Evolutionary conservation across 352 stramenopile species (phyloP).

Genomic region (Pythium aristosporum): DNA sequence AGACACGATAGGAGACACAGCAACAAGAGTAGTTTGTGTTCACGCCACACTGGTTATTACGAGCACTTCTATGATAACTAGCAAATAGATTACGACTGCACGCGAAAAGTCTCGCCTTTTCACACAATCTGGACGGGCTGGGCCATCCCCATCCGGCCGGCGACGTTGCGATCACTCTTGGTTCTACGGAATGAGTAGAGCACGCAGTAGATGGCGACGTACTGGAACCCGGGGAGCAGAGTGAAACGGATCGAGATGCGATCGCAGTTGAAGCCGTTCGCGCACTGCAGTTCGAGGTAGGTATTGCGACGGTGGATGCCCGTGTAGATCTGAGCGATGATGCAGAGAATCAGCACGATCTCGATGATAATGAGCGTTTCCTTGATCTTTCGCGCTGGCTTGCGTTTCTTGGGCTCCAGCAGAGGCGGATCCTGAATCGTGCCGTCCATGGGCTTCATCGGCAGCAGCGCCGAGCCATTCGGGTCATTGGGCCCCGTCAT

Average conservation of each 20-base stretch:
- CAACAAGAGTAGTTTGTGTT: neutral
- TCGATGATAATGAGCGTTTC: conserved; percentile 53
- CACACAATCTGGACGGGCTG: conserved; percentile 4
- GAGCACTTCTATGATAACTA: neutral
- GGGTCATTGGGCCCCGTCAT: conserved; percentile 11
- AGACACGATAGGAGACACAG: neutral
- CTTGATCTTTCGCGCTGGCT: conserved; percentile 38
- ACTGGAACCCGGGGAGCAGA: conserved; percentile 24
- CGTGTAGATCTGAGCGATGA: conserved; percentile 48
- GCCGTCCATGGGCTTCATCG: conserved; percentile 8
- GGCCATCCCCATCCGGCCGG: conserved; percentile 3
- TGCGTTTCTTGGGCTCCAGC: conserved; percentile 27
- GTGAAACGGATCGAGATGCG: conserved; percentile 28
- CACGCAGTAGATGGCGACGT: conserved; percentile 25
- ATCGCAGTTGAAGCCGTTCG: conserved; percentile 53
- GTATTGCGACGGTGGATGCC: conserved; percentile 28
- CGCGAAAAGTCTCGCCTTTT: neutral
- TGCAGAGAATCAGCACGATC: conserved; percentile 37
- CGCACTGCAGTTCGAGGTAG: conserved; percentile 46
- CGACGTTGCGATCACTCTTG: conserved; percentile 19
- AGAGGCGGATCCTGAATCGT: conserved; percentile 4
- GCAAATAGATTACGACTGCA: neutral
- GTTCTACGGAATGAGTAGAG: conserved; percentile 32
- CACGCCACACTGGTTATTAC: neutral
- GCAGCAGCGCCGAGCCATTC: neutral